Evolutionary conservation across 2,329 filamentous ascomycete species (phyloP).

Genomic region (Alternaria alternata): DNA sequence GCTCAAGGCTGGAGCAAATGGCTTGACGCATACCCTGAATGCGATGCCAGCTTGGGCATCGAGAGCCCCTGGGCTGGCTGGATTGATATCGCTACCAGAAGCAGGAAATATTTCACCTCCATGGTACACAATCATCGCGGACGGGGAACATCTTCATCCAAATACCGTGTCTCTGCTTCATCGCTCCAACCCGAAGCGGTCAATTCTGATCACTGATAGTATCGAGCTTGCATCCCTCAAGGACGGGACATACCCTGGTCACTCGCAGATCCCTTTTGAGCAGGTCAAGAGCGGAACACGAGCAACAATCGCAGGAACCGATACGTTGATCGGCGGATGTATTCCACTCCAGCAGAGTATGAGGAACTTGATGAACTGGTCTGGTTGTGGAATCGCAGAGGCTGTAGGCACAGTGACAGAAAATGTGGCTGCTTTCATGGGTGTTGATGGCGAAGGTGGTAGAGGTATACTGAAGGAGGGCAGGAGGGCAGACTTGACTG

Average conservation of each 20-base stretch:
- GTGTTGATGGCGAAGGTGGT: constrained; percentile 53
- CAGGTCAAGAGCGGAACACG: constrained; percentile 60
- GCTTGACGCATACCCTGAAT: constrained; percentile 64
- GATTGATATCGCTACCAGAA: constrained; percentile 46
- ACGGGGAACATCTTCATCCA: constrained; percentile 64
- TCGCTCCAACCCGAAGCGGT: constrained; percentile 55
- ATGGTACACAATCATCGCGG: constrained; percentile 63
- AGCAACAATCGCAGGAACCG: constrained; percentile 61
- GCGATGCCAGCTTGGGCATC: constrained; percentile 62
- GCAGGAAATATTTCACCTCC: constrained; percentile 44
- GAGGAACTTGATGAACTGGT: constrained; percentile 58
- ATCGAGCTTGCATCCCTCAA: constrained; percentile 63
- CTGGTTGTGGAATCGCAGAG: constrained; percentile 57
- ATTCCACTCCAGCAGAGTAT: constrained; percentile 61
- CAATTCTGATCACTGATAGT: constrained; percentile 63
- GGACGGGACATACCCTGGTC: constrained; percentile 61
- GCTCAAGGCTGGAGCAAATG: constrained; percentile 58
- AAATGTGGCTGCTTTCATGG: constrained; percentile 62
- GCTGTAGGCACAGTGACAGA: constrained; percentile 60
- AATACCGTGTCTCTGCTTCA: constrained; percentile 59
- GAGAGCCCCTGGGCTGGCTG: constrained; percentile 61
- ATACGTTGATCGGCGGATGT: constrained; percentile 64
- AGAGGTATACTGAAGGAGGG: constrained; percentile 55
- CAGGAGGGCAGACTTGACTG: constrained; percentile 59
- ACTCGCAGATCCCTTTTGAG: constrained; percentile 60